These are phyloP conservation scores for Wickerhamiella allomyrinae DNA, from an alignment of 805 yeast species.

Conservation along the genomic window DNA sequence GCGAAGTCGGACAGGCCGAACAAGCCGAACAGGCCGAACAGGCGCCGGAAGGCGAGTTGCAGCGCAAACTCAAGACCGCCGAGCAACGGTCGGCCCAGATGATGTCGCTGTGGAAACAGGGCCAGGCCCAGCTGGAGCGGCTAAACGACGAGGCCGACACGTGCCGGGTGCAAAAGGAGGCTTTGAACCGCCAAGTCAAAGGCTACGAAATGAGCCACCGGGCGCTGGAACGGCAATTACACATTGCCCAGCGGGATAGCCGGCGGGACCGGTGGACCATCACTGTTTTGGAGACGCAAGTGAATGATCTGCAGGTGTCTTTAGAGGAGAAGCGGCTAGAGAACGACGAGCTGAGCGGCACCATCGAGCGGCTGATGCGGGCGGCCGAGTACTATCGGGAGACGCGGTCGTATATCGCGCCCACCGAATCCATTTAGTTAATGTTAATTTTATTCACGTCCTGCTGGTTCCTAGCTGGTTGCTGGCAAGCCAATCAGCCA, in stretches of 20 bases:
- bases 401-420: background rate
- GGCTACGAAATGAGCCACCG: conserved; percentile 19
- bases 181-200: conserved; percentile 21
- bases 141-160: conserved; percentile 16
- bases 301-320: conserved; percentile 24
- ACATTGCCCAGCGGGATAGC: conserved; percentile 15
- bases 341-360: conserved; percentile 22
- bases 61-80: conserved; percentile 9
- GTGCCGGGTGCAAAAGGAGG: conserved; percentile 16
- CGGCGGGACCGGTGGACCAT: conserved; percentile 15
- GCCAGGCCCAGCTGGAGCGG: conserved; percentile 7
- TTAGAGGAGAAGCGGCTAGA: conserved; percentile 26
- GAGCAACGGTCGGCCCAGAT: conserved; percentile 1
- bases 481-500: too few species aligned
- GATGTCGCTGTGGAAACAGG: conserved; percentile 6
- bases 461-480: too few species aligned
- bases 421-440: background rate
- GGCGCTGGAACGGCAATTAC: conserved; percentile 17
- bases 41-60: conserved; percentile 3
- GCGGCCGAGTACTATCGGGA: conserved; percentile 1
- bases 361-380: conserved; percentile 12
- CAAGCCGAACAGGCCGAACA: conserved; percentile 4
- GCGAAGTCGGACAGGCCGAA: background rate
- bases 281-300: conserved; percentile 17
- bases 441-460: too few species aligned